Base-by-base conservation (phyloP, 306 rosid species). In the Sophora flavescens region DNA sequence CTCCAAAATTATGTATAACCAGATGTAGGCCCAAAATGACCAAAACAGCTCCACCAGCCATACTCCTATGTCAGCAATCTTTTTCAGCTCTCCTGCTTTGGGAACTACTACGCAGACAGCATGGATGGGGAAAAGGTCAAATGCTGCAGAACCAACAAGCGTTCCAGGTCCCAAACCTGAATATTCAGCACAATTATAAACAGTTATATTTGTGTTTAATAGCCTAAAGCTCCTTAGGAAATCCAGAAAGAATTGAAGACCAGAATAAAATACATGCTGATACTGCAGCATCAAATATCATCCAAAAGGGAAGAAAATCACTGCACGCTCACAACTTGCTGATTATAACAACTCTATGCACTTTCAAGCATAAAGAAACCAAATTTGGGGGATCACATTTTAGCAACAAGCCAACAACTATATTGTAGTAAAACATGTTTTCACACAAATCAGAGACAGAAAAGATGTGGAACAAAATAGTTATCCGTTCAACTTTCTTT, bases 141-240 rank as follows among this genome's bases (percentile, higher is more conserved):
- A 95, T 59, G 98, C 97, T 69, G 98, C 98, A 76, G 98, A 95
- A 70, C 98, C 98, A 59, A 95, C 93, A 65, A 95, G 97, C 10
- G 98, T 95, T 74, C 96, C 98, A 38, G 98, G 98, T 63, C 98
- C 98, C 91, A 92, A 88, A 85, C 98, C 98, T 95, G 80, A 52
- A 81, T 36, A 73, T 81, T 73, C 44, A 70, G 41, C 61, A 68
- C 14, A 67, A 33, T 47, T 44, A 45, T 45, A 45, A 18, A 70
- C 53, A 14, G 74, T 79, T 68, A 82, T 3, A 78, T 51, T 17
- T 44, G 44, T 75, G 75, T 15, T 33, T 32, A 67, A 53, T 17
- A 35, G 53, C 68, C 65, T 33, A 61, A 74, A 59, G 56, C 50
- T 38, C 41, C 28, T 83, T n/a, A 52, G 14, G 39, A 70, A 42